A percentile compares a stretch with the other conserved stretches of the same genome.
Conservation (phyloP, 768 basidiomycete species). For the Neoboletus subvelutipes region DNA sequence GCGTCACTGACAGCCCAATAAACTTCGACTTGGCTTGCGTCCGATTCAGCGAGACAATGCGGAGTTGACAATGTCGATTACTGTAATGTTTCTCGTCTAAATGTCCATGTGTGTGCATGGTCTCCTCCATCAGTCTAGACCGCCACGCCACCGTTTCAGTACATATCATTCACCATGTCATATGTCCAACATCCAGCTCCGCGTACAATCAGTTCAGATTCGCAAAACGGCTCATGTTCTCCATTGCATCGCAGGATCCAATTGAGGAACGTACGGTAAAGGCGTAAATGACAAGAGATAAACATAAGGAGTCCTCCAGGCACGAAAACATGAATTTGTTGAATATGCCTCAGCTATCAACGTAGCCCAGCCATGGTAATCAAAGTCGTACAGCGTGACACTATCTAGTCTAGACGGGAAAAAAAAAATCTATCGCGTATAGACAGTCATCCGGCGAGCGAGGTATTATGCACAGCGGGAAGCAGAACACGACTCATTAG, state of each 20-base stretch:
- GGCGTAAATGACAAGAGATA: neutral
- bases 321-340: neutral
- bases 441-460: conserved; percentile 13
- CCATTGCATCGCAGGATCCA: neutral
- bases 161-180: neutral
- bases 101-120: too few species aligned
- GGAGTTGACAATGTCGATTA: too few species aligned
- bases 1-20: too few species aligned
- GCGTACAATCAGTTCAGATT: neutral
- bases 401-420: conserved; percentile 14
- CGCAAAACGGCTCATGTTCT: neutral
- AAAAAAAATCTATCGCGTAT: conserved; percentile 9
- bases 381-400: neutral
- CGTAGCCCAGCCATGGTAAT: neutral
- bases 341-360: neutral
- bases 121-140: too few species aligned
- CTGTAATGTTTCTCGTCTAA: too few species aligned
- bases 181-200: neutral
- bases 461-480: conserved; percentile 10
- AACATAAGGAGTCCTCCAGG: neutral
- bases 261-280: neutral
- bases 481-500: neutral
- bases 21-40: too few species aligned
- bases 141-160: too few species aligned
- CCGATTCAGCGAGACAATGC: too few species aligned